Base-by-base conservation (phyloP, 192 early-diverging fungal species). In the Rhizoclosmatium sp. region DNA sequence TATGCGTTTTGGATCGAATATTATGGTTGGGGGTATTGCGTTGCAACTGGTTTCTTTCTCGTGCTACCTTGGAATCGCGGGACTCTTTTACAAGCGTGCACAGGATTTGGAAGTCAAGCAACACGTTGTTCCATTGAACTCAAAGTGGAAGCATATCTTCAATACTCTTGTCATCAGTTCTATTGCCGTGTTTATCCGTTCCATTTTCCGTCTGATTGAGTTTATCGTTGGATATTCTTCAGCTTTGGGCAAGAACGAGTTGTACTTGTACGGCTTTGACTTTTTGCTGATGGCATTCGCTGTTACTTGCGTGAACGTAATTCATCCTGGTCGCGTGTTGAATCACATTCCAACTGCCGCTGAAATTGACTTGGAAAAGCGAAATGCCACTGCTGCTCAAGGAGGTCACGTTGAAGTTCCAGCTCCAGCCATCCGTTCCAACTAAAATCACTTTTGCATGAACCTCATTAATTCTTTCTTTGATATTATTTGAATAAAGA, bases 201-300 rank as follows among this genome's bases (percentile, higher is more conserved):
- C 66, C 51, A 54, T 78, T 21, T 82, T 68, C 61, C 81, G 81
- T 47, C 68, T 82, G 23, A 59, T 82, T 69, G 81, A 82, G 58
- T 78, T 82, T 59, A 19, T 44, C 16, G 40, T 64, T 3, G 77
- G 77, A 49, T 51, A 44, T 61, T 16, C 39, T 23, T 23, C 56
- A 47, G 40, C 59, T 31, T 31, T 82, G 51, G 77, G 58, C 14
- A 71, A 14, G 2, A 82, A 59, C 60, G 81, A 82, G 47, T 7
- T 59, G 3, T 65, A 61, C 44, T 44, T 82, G 69, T 82, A 82
- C 61, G 49, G 48, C 7, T 78, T 82, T 48, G 81, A 82, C 69
- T 60, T 78, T 31, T 69, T n/a, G 40, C 46, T 82, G 54, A 82
- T 82, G 69, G n/a, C 40, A 0, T 40, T 80, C 4, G 77, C 76